phyloP scores from a whole-genome alignment of 2,329 filamentous ascomycete species.

The Talaromyces atroroseus region DNA sequence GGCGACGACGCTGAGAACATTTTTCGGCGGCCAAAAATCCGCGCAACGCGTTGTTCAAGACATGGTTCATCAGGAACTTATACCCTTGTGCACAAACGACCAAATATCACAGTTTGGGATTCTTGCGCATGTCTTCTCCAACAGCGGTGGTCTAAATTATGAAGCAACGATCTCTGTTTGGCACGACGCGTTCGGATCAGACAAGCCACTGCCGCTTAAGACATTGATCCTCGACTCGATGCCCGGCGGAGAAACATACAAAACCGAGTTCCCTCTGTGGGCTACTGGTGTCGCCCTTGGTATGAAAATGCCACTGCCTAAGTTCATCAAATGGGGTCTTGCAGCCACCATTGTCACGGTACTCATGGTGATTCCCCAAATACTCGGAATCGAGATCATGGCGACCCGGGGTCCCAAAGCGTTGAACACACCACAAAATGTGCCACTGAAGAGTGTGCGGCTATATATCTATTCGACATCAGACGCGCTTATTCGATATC shows the following conservation, averaged over 20 bases:
- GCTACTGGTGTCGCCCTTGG: constrained; percentile 5
- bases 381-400: constrained; percentile 4
- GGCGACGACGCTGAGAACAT: constrained; percentile 3
- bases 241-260: constrained; percentile 1
- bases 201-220: neutral
- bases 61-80: constrained; percentile 6
- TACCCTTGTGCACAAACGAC: neutral
- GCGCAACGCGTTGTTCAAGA: neutral
- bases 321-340: neutral
- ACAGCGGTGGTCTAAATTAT: neutral
- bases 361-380: constrained; percentile 4
- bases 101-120: neutral
- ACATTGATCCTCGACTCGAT: constrained; percentile 6
- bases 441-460: neutral
- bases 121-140: constrained; percentile 8
- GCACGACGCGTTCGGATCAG: neutral
- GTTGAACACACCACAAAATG: neutral
- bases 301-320: neutral
- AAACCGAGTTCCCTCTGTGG: constrained; percentile 5
- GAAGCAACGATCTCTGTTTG: constrained; percentile 4
- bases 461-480: constrained; percentile 8
- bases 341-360: constrained; percentile 2
- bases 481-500: constrained; percentile 2
- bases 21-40: constrained; percentile 6
- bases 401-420: constrained; percentile 3